Base-by-base conservation (phyloP, 352 stramenopile species). In the Globisporangium abappressorium region DNA sequence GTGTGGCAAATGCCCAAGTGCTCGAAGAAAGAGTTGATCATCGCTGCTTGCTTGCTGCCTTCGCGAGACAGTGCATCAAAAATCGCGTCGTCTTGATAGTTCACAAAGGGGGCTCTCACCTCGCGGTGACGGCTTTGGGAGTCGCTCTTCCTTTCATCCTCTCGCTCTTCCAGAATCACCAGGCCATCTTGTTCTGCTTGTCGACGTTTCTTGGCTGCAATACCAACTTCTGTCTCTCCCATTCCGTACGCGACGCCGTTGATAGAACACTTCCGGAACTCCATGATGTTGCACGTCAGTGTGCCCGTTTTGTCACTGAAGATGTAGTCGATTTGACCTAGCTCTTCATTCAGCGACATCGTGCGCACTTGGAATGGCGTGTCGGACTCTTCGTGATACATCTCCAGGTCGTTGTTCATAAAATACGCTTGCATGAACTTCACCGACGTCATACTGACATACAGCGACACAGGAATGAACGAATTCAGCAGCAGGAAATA, bases 191-290 rank as follows among this genome's bases (percentile, higher is more conserved):
- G 62, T 57, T 93, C 84, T 43, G 79, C 82, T 28, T 87, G 72
- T 18, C 79, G 81, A 0, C 82, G 75, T 61, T 88, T 89, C 60
- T 83, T 86, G 24, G 87, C 89, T 0, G 83, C 84, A 36, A 91
- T 82, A 4, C 91, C 90, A 4, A 96, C 83, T 68, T 97, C 88
- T 0, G 91, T 97, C 63, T 95, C 89, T 1, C 91, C 90, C 34
- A 92, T 76, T 2, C 97, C 97, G 76, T 98, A 99, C 26, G 91
- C 74, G 24, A 97, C 79, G 41, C 94, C 94, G 70, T 98, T 95
- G 57, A 99, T 97, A 33, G 91, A 97, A 73, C 93, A 99, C 64
- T 97, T 96, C 57, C 98, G 97, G 74, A 99, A 99, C 71, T 98
- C 89, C 96, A 99, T 99, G 33, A 98, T 84, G 73, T 99, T 99